Base-by-base conservation (phyloP, 2,329 filamentous ascomycete species). In the Onygenales sp. region DNA sequence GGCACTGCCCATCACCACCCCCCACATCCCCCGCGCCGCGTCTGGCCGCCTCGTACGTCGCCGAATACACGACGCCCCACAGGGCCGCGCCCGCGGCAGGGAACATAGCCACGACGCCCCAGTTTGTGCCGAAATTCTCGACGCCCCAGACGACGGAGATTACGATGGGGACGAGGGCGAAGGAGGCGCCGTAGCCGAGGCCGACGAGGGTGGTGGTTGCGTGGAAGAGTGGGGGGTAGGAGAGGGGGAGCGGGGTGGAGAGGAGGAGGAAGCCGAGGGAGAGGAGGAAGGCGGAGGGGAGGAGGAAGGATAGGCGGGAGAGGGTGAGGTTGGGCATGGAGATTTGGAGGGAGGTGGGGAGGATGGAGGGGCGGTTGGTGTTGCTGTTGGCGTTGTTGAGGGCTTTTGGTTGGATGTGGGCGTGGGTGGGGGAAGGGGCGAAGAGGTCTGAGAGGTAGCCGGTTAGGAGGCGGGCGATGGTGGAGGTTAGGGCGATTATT, bases 61-160 rank as follows among this genome's bases (percentile, higher is more conserved):
- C 61, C 47, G 87, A 88, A 67, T 97, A 98, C n/a, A 96, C 74
- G 0, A 93, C 69, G 0, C 91, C 89, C 90, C 92, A 98, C 34
- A 95, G 78, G 0, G 89, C 89, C 0, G 92, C 90, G 0, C 92
- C 93, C 0, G 87, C 72, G 0, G 93, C 93, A 2, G 93, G 93
- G 53, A 92, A 84, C 77, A 94, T 93, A 42, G 91, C 90, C 6
- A 97, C 84, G 56, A 97, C 91, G 8, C 93, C 93, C 84, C 92
- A 98, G 63, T 98, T 97, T 0, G 93, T 98, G 54, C 89, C 93
- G 66, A 98, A 97, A 67, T 97, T 98, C 74, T 97, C 91, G 0
- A 95, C 90, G 31, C 93, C 93, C 93, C 93, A 98, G 45, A 98
- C 92, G 8, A 96, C 90, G n/a, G 85, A 89, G 61, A 96, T 86